A percentile compares a stretch with the other conserved stretches of the same genome.
These are phyloP conservation scores for Linum lewisii DNA, from an alignment of 345 rosid species.

Conservation along the genomic window DNA sequence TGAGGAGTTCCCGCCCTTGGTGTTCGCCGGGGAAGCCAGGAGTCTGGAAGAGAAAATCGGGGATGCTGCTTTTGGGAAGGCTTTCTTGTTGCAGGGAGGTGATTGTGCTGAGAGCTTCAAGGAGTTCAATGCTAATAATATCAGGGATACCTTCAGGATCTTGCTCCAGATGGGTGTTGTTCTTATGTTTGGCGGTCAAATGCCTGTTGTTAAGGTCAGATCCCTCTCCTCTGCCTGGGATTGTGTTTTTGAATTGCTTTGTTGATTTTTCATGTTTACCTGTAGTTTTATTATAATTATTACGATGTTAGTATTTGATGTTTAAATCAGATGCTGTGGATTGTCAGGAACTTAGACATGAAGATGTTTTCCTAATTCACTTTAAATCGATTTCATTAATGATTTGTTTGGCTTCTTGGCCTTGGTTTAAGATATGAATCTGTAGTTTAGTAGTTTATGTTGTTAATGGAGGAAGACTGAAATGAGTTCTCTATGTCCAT, in stretches of 20 bases:
- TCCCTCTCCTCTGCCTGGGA: neutral
- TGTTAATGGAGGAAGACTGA: neutral
- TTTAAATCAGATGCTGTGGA: no score
- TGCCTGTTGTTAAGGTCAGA: neutral
- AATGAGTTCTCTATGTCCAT: neutral
- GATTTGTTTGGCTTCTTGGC: neutral
- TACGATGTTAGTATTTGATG: no score
- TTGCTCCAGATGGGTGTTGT: neutral
- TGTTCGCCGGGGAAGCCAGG: neutral
- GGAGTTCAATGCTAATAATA: neutral
- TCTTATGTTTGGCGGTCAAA: neutral
- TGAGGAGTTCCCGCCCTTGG: neutral
- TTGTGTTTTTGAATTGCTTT: no score
- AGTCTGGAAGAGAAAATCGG: neutral
- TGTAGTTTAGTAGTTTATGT: neutral
- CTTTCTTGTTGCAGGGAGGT: neutral
- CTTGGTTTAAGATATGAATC: neutral
- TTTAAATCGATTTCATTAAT: no score
- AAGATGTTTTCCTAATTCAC: constrained; percentile 7
- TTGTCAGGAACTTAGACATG: constrained; percentile 15
- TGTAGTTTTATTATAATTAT: no score
- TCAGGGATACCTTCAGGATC: neutral
- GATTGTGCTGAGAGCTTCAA: neutral
- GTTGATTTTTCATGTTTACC: no score
- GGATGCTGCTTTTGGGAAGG: neutral